Base-by-base conservation (phyloP, 2,329 filamentous ascomycete genomes). In the Leptosphaerulina australis region DNA sequence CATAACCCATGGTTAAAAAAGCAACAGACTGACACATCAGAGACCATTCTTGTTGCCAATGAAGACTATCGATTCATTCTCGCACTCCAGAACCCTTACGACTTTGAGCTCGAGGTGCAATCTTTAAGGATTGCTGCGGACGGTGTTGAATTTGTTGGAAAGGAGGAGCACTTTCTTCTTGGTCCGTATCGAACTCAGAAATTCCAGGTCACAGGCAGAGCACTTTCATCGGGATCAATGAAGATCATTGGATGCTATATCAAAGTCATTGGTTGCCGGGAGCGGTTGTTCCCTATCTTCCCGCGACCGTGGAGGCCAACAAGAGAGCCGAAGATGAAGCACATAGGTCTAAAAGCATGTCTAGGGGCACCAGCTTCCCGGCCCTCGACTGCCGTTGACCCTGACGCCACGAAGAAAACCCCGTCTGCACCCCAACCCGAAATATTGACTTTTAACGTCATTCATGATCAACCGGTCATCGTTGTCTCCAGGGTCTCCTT, bases 31-130 rank as follows among this genome's bases (percentile, higher is more conserved):
- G 75, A 71, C 18, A 77, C 80, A 1, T 77, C 82, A 10, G 85
- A 91, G 50, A 81, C 81, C 49, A 82, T 91, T 1, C 78, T 97
- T 22, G 89, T 97, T 15, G 86, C 90, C 4, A 87, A 86, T 12
- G 92, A 97, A 70, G 75, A 83, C 50, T 86, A 89, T 2, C 85
- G 82, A 3, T 96, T 97, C 72, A 83, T 83, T 60, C 81, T 97
- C 22, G 91, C 88, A 1, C 77, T 99, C 14, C 94, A 97, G 67
- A 99, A 99, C 62, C 91, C 92, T 0, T 97, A 91, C 62, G 93
- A 97, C 53, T 88, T 97, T 58, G 91, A 97, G 55, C 77, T 99
- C 4, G 90, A 96, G 45, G 86, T 99, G 25, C 91, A 97, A 68
- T 87, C 84, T 44, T 81, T 99, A 34, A 81, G 80, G 20, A 77